These are phyloP conservation scores for Tuber umbilicatum DNA, from an alignment of 495 filamentous ascomycete genomes.

Conservation along the genomic window DNA sequence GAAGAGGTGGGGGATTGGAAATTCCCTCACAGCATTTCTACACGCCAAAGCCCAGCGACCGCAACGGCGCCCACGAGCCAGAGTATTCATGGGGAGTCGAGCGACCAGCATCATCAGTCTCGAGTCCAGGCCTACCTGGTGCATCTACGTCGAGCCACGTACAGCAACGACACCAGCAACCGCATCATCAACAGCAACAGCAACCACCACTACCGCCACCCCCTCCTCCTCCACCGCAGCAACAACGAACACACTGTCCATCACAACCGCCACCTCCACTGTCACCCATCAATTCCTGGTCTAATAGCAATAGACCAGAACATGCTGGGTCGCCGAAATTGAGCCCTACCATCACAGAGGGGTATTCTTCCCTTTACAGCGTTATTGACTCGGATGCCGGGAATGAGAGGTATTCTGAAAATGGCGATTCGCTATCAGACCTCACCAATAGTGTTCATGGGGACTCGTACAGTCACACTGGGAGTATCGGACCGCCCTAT, in stretches of 20 bases:
- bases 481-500: slow-evolving; percentile 27
- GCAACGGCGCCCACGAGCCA: neutral
- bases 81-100: slow-evolving; percentile 2
- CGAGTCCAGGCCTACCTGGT: neutral
- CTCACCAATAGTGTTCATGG: slow-evolving; percentile 24
- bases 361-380: slow-evolving; percentile 11
- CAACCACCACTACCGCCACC: slow-evolving; percentile 7
- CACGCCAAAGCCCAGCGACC: neutral
- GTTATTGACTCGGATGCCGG: slow-evolving; percentile 26
- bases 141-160: neutral
- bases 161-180: slow-evolving; percentile 8
- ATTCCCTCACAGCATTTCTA: neutral
- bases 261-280: slow-evolving; percentile 1
- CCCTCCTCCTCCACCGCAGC: neutral
- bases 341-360: slow-evolving; percentile 27
- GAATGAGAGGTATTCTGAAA: slow-evolving; percentile 26
- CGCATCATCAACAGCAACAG: slow-evolving; percentile 16
- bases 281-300: neutral
- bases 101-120: neutral
- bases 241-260: slow-evolving; percentile 10
- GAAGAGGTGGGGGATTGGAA: neutral
- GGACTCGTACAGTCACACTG: slow-evolving; percentile 30
- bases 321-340: slow-evolving; percentile 13
- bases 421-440: slow-evolving; percentile 23
- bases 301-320: slow-evolving; percentile 15